phyloP scores from a whole-genome alignment of 208 protist species.

The Leishmania guyanensis region DNA sequence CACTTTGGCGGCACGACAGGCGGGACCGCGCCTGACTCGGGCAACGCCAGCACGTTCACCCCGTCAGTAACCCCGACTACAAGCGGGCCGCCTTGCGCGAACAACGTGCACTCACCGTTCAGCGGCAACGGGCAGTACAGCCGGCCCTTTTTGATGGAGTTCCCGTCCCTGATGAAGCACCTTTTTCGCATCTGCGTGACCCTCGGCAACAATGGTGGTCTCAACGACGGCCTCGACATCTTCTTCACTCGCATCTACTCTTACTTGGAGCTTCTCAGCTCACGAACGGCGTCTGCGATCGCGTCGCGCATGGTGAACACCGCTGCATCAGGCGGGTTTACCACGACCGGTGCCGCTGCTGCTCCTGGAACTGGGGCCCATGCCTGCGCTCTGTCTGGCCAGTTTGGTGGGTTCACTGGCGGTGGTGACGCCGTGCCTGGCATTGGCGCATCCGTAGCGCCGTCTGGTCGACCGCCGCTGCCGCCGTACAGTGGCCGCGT shows the following conservation, averaged over 20 bases:
- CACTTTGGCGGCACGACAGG: background rate
- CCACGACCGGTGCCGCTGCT: background rate
- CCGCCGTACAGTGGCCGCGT: slow-evolving; percentile 17
- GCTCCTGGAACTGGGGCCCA: background rate
- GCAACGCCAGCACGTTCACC: background rate
- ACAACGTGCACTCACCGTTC: slow-evolving; percentile 34
- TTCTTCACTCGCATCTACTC: slow-evolving; percentile 79
- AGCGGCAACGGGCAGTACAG: slow-evolving; percentile 71
- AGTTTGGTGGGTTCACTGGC: background rate
- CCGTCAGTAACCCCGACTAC: background rate
- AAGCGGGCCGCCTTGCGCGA: background rate
- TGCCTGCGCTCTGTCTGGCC: background rate
- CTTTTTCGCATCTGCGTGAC: slow-evolving; percentile 47
- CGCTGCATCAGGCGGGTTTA: background rate
- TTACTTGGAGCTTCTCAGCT: slow-evolving; percentile 61
- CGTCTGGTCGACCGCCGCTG: slow-evolving; percentile 12
- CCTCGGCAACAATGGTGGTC: slow-evolving; percentile 42
- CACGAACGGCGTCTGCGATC: slow-evolving; percentile 37
- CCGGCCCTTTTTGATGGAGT: slow-evolving; percentile 78
- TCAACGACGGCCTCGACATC: slow-evolving; percentile 77
- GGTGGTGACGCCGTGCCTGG: background rate
- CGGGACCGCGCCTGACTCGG: background rate
- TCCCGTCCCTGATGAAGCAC: slow-evolving; percentile 70
- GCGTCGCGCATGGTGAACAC: slow-evolving; percentile 34
- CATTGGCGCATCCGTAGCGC: background rate